These are phyloP conservation scores for Extremus antarcticus DNA, from an alignment of 495 filamentous ascomycete genomes.

Conservation along the genomic window DNA sequence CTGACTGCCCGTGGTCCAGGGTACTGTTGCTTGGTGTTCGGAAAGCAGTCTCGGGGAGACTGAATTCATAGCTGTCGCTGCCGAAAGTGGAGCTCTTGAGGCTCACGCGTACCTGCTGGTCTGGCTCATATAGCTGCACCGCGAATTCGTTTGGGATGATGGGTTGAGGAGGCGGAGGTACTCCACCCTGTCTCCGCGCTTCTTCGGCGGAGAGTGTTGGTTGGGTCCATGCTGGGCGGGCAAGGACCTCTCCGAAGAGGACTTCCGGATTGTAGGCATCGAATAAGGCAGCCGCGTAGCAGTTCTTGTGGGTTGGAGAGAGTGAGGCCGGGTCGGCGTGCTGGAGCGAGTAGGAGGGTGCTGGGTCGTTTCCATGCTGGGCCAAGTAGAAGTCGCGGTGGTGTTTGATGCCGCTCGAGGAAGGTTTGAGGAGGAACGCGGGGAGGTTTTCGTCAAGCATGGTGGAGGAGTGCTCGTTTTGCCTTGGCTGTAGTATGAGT, in stretches of 20 bases:
- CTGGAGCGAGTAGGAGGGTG: slow-evolving; percentile 65
- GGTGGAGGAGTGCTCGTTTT: neutral
- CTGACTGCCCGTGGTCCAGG: slow-evolving; percentile 63
- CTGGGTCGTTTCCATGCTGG: slow-evolving; percentile 68
- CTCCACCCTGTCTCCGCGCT: slow-evolving; percentile 59
- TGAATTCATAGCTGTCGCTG: slow-evolving; percentile 68
- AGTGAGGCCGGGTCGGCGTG: slow-evolving; percentile 60
- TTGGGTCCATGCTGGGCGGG: slow-evolving; percentile 74
- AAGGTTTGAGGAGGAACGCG: slow-evolving; percentile 53
- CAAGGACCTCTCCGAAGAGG: slow-evolving; percentile 76
- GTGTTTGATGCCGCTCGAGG: slow-evolving; percentile 40
- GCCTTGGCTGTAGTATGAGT: no score
- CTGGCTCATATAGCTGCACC: slow-evolving; percentile 87
- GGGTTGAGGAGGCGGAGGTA: slow-evolving; percentile 60
- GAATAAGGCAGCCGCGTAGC: slow-evolving; percentile 75
- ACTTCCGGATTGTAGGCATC: slow-evolving; percentile 73
- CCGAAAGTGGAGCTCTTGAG: slow-evolving; percentile 67
- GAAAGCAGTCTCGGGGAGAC: slow-evolving; percentile 80
- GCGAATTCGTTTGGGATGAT: slow-evolving; percentile 67
- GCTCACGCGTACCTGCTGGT: slow-evolving; percentile 64
- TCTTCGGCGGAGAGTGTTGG: slow-evolving; percentile 70
- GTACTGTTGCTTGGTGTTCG: slow-evolving; percentile 61
- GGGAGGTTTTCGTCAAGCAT: slow-evolving; percentile 97
- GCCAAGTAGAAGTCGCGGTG: slow-evolving; percentile 56
- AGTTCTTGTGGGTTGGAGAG: slow-evolving; percentile 57